A percentile compares a stretch with the other conserved stretches of the same genome.
Conservation (phyloP, 352 stramenopile species). For the Thalassiosira gravida region DNA sequence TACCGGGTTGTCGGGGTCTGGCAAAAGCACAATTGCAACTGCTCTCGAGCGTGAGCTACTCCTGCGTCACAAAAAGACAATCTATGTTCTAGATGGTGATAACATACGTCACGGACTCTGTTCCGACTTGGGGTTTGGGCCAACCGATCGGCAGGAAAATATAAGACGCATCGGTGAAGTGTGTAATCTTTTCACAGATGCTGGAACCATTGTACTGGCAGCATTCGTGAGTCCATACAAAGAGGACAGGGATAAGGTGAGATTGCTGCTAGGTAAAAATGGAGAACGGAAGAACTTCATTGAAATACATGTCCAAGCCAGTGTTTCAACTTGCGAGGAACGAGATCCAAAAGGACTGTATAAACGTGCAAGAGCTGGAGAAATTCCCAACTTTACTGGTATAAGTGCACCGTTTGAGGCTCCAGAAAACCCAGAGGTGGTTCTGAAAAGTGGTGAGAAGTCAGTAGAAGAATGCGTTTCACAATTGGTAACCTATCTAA, state of each 20-base stretch:
- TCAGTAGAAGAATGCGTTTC: slow-evolving; percentile 86
- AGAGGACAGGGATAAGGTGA: slow-evolving; percentile 89
- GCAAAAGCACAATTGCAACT: slow-evolving; percentile 93
- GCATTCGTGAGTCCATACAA: slow-evolving; percentile 94
- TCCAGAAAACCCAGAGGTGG: slow-evolving; percentile 88
- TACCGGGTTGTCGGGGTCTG: slow-evolving; percentile 93
- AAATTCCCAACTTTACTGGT: slow-evolving; percentile 96
- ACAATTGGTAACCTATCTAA: too few species aligned
- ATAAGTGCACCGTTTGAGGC: slow-evolving; percentile 95
- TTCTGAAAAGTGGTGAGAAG: slow-evolving; percentile 88
- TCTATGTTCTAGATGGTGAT: slow-evolving; percentile 94
- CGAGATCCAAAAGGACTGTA: slow-evolving; percentile 93
- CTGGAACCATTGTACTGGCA: slow-evolving; percentile 93
- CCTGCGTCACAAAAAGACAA: slow-evolving; percentile 85
- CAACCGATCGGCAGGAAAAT: slow-evolving; percentile 92
- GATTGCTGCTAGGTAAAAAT: slow-evolving; percentile 80
- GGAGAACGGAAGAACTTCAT: slow-evolving; percentile 87
- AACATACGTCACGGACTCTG: slow-evolving; percentile 96
- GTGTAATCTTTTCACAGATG: slow-evolving; percentile 92
- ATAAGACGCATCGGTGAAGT: slow-evolving; percentile 94
- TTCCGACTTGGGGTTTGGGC: slow-evolving; percentile 91
- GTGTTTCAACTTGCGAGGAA: slow-evolving; percentile 90
- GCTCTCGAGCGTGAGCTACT: slow-evolving; percentile 89
- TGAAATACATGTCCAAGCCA: slow-evolving; percentile 94
- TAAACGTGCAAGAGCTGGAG: slow-evolving; percentile 86